Conservation (phyloP, 495 filamentous ascomycete genomes). For the Daldinia loculata region DNA sequence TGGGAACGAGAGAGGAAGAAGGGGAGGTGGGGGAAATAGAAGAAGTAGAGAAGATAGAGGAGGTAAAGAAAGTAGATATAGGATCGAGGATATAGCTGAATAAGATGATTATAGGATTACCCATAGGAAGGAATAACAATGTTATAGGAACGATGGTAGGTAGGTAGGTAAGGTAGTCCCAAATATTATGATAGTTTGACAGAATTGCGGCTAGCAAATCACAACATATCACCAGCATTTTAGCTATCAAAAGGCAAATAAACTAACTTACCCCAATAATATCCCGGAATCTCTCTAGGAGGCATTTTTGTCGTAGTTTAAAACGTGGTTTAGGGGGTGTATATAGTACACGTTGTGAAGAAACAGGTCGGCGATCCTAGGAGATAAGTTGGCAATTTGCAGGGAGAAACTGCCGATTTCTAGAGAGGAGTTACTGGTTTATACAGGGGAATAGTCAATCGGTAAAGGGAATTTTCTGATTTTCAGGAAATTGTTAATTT, state of each 20-base stretch:
- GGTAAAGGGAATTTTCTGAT: background rate
- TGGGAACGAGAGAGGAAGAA: background rate
- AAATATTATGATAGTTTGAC: background rate
- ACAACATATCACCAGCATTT: background rate
- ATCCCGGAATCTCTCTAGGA: slow-evolving; percentile 16
- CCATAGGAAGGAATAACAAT: background rate
- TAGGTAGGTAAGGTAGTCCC: background rate
- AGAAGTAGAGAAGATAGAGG: background rate
- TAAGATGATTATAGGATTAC: background rate
- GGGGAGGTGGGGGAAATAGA: background rate
- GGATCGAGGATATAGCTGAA: background rate
- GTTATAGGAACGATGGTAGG: too few relatives aligned
- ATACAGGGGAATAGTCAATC: background rate
- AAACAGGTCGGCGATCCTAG: background rate
- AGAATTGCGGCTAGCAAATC: background rate
- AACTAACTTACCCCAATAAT: slow-evolving; percentile 25
- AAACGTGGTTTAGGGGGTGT: background rate
- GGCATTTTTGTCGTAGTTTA: background rate
- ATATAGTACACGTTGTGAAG: background rate
- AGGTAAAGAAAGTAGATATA: background rate
- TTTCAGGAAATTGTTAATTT: background rate
- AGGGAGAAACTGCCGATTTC: background rate
- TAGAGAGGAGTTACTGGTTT: background rate
- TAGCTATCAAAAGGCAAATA: background rate
- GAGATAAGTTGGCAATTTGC: background rate